Evolutionary conservation across 169 alveolate species (phyloP).

Genomic region (Plasmodium reichenowi): DNA sequence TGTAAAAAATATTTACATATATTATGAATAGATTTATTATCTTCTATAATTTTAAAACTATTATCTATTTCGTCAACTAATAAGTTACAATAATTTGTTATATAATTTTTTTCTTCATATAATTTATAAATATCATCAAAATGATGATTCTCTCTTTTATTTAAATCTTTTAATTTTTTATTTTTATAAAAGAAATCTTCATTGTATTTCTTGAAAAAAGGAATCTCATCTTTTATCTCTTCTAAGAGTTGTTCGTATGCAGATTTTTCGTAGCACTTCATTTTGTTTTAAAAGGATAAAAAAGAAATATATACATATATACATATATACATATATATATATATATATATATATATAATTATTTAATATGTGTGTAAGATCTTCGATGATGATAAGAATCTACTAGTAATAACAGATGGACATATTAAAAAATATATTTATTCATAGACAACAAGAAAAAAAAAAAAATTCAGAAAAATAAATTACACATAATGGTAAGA

Average conservation of each 20-base stretch:
- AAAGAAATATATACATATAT: too few species aligned
- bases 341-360: too few species aligned
- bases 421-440: too few species aligned
- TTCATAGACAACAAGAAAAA: too few species aligned
- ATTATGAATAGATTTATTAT: constrained; percentile 23
- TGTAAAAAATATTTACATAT: constrained; percentile 62
- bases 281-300: constrained; percentile 16
- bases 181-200: constrained; percentile 51
- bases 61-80: constrained; percentile 53
- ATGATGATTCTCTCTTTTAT: not conserved
- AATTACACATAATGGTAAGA: too few species aligned
- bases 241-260: constrained; percentile 41
- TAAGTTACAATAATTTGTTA: constrained; percentile 12
- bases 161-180: constrained; percentile 18
- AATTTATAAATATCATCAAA: constrained; percentile 7
- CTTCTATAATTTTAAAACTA: constrained; percentile 23
- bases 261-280: constrained; percentile 25
- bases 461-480: too few species aligned
- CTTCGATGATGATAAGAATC: too few species aligned
- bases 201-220: constrained; percentile 36
- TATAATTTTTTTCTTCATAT: constrained; percentile 13
- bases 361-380: too few species aligned
- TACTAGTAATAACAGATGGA: too few species aligned
- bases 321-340: too few species aligned
- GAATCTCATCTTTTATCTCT: constrained; percentile 59